Base-by-base conservation (phyloP, 2,329 filamentous ascomycete species). In the Trichoderma arundinaceum region DNA sequence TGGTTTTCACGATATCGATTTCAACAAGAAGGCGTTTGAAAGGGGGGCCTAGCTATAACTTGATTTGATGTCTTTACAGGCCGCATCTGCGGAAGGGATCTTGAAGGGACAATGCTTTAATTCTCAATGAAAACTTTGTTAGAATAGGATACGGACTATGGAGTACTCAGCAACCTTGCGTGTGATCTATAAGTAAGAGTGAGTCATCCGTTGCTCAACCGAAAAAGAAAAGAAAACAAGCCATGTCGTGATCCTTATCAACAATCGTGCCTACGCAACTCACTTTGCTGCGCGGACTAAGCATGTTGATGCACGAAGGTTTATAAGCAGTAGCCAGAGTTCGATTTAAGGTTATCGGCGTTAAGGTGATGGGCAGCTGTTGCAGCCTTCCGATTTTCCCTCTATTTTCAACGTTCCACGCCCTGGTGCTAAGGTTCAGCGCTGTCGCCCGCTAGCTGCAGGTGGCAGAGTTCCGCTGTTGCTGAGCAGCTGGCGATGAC, bases 1-100 rank as follows among this genome's bases (percentile, higher is more conserved):
- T 39, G n/a, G n/a, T 33, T 44, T 39, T 22, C n/a, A 46, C 44
- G 52, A 63, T 63, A 63, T 66, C 52, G 38, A 57, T 62, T 59
- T 66, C 17, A 39, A 57, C n/a, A 57, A 19, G n/a, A 62, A 17
- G 57, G 44, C 28, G 60, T 63, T 63, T 60, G 19, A 17, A 35
- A 35, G 43, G 22, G 19, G 41, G 22, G n/a, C 2, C 10, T 19
- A 35, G 32, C 33, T 48, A 44, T n/a, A 35, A 15, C 49, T 54
- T 48, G 56, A n/a, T 33, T 28, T 52, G 38, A 44, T 28, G 32
- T 57, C 22, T 52, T 48, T 38, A 17, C 38, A 53, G 38, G 43
- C 10, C 22, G 22, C 22, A 28, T 48, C 52, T 59, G 53, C n/a
- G 46, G 39, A 32, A 19, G 8, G 41, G 48, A 61, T 59, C 33